phyloP scores from a whole-genome alignment of 768 basidiomycete species.

The Leucocoprinus leucothites region DNA sequence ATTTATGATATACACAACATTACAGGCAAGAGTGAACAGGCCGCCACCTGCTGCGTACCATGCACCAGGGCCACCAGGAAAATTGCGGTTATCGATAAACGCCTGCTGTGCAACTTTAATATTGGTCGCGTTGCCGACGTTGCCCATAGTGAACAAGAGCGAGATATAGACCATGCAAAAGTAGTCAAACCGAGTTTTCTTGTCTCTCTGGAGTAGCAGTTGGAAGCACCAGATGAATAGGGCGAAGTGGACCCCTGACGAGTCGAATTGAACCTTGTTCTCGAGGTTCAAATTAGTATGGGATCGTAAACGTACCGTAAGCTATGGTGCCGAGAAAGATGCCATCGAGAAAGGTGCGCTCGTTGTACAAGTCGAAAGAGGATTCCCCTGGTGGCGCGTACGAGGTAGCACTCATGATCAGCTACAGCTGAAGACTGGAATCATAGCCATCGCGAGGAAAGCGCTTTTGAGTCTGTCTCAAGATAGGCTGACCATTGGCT shows the following conservation, averaged over 20 bases:
- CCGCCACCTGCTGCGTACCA: conserved; percentile 9
- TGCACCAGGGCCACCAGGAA: conserved; percentile 16
- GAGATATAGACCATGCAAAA: conserved; percentile 16
- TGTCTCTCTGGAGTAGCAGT: neutral
- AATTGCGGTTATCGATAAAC: conserved; percentile 20
- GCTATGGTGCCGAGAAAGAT: conserved; percentile 18
- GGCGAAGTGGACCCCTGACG: conserved; percentile 12
- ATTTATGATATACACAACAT: conserved; percentile 14
- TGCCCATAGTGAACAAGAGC: conserved; percentile 20
- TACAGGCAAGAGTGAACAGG: conserved; percentile 13
- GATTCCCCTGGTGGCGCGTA: conserved; percentile 9
- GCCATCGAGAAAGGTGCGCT: conserved; percentile 19
- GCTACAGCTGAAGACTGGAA: too few species aligned
- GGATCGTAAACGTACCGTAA: conserved; percentile 16
- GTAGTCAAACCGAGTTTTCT: neutral
- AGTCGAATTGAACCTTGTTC: too few species aligned
- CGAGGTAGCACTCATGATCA: neutral
- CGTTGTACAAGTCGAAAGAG: conserved; percentile 15
- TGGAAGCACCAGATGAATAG: conserved; percentile 14
- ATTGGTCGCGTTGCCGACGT: conserved; percentile 15
- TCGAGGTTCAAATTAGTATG: too few species aligned
- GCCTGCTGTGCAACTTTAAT: conserved; percentile 17
- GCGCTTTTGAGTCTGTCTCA: too few species aligned
- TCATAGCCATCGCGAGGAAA: too few species aligned
- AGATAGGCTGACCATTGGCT: too few species aligned